These are phyloP conservation scores for Opeltia flavorubescens DNA, from an alignment of 495 filamentous ascomycete species.

Conservation along the genomic window DNA sequence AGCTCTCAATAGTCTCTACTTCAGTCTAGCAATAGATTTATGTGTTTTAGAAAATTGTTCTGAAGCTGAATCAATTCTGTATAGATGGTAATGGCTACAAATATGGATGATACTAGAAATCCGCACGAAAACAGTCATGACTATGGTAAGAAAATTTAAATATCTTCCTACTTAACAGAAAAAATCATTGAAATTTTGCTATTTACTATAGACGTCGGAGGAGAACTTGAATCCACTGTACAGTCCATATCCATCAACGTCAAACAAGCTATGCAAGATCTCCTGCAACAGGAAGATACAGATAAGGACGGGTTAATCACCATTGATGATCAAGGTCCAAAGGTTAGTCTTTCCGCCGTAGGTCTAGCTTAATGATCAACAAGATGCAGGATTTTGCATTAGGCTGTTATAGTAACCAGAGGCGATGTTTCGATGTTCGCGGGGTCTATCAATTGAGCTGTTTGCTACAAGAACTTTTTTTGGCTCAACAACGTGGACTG, in stretches of 20 bases:
- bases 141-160: too few species aligned
- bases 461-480: conserved; percentile 79
- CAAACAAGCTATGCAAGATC: conserved; percentile 52
- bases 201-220: too few species aligned
- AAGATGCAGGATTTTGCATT: conserved; percentile 3
- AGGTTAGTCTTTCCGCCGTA: conserved; percentile 38
- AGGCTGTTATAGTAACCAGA: background rate
- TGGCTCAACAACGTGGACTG: conserved; percentile 74
- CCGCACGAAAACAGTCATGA: too few species aligned
- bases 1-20: too few species aligned
- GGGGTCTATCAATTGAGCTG: conserved; percentile 95
- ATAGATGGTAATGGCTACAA: too few species aligned
- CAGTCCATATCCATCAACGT: conserved; percentile 39
- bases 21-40: too few species aligned
- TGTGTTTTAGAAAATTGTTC: too few species aligned
- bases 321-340: conserved; percentile 86
- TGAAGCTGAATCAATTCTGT: too few species aligned
- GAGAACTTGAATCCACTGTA: too few species aligned
- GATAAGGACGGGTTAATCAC: conserved; percentile 91
- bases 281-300: conserved; percentile 74
- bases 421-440: conserved; percentile 45
- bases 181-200: too few species aligned
- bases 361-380: conserved; percentile 20
- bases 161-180: too few species aligned
- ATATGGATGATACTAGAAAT: too few species aligned